phyloP scores from a whole-genome alignment of 2,329 filamentous ascomycete genomes.

The Cladophialophora immunda region DNA sequence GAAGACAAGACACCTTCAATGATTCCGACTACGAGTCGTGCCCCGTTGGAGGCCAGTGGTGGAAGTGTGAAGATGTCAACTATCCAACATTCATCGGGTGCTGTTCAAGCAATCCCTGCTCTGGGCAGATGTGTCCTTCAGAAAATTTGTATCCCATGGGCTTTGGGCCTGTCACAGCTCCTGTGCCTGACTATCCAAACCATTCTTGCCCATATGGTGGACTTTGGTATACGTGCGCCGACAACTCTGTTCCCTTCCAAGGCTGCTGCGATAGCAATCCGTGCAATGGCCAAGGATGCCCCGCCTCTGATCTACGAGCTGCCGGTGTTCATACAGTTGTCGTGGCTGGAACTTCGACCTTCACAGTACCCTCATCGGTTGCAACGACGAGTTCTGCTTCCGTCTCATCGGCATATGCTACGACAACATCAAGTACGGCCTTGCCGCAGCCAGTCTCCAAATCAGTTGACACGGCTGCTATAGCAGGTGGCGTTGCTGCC shows the following conservation, averaged over 20 bases:
- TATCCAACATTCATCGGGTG: slow-evolving; percentile 41
- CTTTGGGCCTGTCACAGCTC: slow-evolving; percentile 27
- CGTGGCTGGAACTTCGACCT: slow-evolving; percentile 31
- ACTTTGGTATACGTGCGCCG: slow-evolving; percentile 33
- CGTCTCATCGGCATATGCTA: neutral
- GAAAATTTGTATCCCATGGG: slow-evolving; percentile 30
- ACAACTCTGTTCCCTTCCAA: slow-evolving; percentile 28
- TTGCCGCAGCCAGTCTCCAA: neutral
- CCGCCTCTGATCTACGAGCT: slow-evolving; percentile 20
- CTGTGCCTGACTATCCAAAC: slow-evolving; percentile 32
- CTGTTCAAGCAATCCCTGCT: slow-evolving; percentile 42
- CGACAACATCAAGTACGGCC: slow-evolving; percentile 9
- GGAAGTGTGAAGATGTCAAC: slow-evolving; percentile 38
- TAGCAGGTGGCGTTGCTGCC: slow-evolving; percentile 27
- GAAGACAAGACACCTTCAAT: slow-evolving; percentile 22
- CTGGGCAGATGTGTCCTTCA: slow-evolving; percentile 25
- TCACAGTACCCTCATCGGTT: slow-evolving; percentile 29
- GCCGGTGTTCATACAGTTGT: slow-evolving; percentile 29
- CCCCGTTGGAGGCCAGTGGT: slow-evolving; percentile 41
- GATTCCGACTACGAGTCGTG: slow-evolving; percentile 34
- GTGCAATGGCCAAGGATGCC: slow-evolving; percentile 33
- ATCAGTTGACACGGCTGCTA: slow-evolving; percentile 17
- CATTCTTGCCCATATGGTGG: slow-evolving; percentile 33
- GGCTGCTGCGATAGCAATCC: slow-evolving; percentile 34
- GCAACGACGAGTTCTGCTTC: slow-evolving; percentile 18